Percentiles rank a stretch among this genome's conserved stretches.
Evolutionary conservation across 208 protist species (phyloP).

Genomic region (Trypanosoma avium): DNA sequence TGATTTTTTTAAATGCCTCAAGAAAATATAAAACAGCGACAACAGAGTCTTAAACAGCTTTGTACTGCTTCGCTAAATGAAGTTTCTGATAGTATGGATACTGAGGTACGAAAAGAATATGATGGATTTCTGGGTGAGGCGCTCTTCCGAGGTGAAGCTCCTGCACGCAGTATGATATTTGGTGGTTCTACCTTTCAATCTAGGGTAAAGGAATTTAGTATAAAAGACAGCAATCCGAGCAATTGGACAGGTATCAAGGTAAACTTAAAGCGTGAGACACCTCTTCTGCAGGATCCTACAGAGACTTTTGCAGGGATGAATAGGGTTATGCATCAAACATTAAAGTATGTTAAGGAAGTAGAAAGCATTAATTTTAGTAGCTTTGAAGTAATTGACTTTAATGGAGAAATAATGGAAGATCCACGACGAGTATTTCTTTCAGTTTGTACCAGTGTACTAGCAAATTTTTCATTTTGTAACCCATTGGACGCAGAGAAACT

Average conservation of each 20-base stretch:
- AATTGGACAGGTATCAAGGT: constrained; percentile 12
- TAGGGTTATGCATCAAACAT: constrained; percentile 55
- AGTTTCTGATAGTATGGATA: background rate
- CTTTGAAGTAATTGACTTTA: constrained; percentile 54
- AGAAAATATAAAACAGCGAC: background rate
- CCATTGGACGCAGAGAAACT: constrained; percentile 61
- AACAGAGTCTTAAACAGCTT: background rate
- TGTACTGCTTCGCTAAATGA: background rate
- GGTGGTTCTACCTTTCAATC: background rate
- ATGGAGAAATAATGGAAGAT: constrained; percentile 75
- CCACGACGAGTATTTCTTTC: constrained; percentile 78
- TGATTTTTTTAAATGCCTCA: background rate
- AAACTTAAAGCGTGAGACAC: constrained; percentile 32
- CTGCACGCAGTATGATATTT: constrained; percentile 26
- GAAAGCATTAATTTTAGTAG: constrained; percentile 80
- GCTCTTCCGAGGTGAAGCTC: constrained; percentile 17
- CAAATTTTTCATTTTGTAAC: constrained; percentile 77
- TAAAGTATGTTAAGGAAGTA: constrained; percentile 80
- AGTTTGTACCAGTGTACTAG: constrained; percentile 78
- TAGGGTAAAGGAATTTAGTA: constrained; percentile 20
- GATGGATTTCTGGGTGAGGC: constrained; percentile 18
- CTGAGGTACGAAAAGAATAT: background rate
- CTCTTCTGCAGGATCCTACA: constrained; percentile 60
- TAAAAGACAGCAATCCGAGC: constrained; percentile 21
- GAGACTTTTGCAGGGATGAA: constrained; percentile 79